These are phyloP conservation scores for Rhizopogon vinicolor DNA, from an alignment of 768 basidiomycete genomes.

Conservation along the genomic window DNA sequence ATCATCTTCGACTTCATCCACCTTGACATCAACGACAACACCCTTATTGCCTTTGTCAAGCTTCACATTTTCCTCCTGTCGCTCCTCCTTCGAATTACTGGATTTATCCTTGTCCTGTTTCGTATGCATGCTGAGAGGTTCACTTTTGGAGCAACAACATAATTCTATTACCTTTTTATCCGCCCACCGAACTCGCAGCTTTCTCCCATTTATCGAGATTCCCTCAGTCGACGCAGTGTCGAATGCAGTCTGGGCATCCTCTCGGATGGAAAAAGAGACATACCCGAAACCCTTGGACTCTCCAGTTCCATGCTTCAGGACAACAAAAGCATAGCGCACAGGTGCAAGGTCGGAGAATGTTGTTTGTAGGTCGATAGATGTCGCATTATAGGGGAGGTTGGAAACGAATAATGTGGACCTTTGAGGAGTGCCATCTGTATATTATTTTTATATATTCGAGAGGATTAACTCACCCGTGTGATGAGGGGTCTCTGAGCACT, in stretches of 20 bases:
- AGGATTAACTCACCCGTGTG: slow-evolving; percentile 17
- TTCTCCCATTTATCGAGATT: slow-evolving; percentile 62
- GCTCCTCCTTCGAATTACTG: slow-evolving; percentile 10
- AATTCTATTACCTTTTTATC: slow-evolving; percentile 56
- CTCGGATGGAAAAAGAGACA: slow-evolving; percentile 83
- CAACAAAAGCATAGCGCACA: slow-evolving; percentile 90
- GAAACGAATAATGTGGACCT: slow-evolving; percentile 92
- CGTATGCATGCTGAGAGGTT: neutral
- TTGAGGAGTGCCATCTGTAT: neutral
- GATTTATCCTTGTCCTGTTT: neutral
- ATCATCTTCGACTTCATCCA: slow-evolving; percentile 16
- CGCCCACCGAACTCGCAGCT: slow-evolving; percentile 76
- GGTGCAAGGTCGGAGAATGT: slow-evolving; percentile 96
- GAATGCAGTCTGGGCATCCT: slow-evolving; percentile 80
- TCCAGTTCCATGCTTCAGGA: slow-evolving; percentile 69
- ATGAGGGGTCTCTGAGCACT: neutral
- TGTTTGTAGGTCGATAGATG: slow-evolving; percentile 86
- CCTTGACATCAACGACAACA: slow-evolving; percentile 22
- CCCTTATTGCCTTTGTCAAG: slow-evolving; percentile 27
- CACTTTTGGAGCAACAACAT: neutral
- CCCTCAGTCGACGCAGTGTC: slow-evolving; percentile 61
- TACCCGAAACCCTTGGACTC: slow-evolving; percentile 95
- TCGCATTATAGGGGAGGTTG: slow-evolving; percentile 86
- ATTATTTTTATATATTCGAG: neutral
- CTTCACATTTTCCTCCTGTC: slow-evolving; percentile 29